Evolutionary conservation across 2,329 filamentous ascomycete species (phyloP).

Genomic region (Colletotrichum costaricense): DNA sequence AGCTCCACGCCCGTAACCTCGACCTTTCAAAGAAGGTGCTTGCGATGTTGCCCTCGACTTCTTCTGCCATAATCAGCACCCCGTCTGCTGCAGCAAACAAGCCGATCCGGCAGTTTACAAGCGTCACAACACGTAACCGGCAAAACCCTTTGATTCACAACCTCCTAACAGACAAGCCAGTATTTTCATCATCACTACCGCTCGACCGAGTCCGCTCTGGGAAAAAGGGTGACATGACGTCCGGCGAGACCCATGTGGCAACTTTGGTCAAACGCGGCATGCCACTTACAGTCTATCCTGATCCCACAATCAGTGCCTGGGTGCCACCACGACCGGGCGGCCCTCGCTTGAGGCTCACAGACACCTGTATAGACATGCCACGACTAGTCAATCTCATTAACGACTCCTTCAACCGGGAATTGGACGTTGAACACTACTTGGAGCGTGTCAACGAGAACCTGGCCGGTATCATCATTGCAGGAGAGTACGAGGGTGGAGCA

Average conservation of each 20-base stretch:
- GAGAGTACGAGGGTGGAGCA: slow-evolving; percentile 95
- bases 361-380: slow-evolving; percentile 84
- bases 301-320: slow-evolving; percentile 76
- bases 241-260: slow-evolving; percentile 55
- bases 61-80: slow-evolving; percentile 90
- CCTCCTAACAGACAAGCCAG: slow-evolving; percentile 92
- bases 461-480: slow-evolving; percentile 93
- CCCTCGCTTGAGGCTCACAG: slow-evolving; percentile 76
- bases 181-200: slow-evolving; percentile 91
- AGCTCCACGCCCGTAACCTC: slow-evolving; percentile 72
- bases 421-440: slow-evolving; percentile 88
- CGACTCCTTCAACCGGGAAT: slow-evolving; percentile 87
- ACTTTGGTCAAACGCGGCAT: slow-evolving; percentile 94
- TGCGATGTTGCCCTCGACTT: slow-evolving; percentile 81
- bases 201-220: slow-evolving; percentile 68
- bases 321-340: slow-evolving; percentile 68
- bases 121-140: slow-evolving; percentile 64
- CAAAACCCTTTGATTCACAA: slow-evolving; percentile 95
- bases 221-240: slow-evolving; percentile 18
- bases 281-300: slow-evolving; percentile 85
- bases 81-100: slow-evolving; percentile 79
- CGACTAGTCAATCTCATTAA: slow-evolving; percentile 90
- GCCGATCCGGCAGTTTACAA: slow-evolving; percentile 51
- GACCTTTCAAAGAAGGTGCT: slow-evolving; percentile 77
- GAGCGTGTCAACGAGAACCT: slow-evolving; percentile 82